Conservation (phyloP, 1,139 yeast species). For the Ogataea hybrid region DNA sequence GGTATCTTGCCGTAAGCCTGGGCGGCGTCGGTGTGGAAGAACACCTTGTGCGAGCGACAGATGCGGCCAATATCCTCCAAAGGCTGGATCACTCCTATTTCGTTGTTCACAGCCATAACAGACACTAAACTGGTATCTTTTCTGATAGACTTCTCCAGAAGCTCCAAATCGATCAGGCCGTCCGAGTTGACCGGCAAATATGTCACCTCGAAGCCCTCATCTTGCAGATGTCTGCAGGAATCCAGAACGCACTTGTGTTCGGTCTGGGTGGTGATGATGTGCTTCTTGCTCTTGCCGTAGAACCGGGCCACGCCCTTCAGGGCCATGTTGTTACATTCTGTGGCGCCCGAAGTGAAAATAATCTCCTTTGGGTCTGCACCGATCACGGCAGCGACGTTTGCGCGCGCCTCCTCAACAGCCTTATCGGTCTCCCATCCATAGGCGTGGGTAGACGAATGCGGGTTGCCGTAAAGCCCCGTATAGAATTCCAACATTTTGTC, state of each 20-base stretch:
- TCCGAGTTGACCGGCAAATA: slow-evolving; percentile 80
- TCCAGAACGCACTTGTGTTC: slow-evolving; percentile 98
- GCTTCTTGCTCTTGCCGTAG: slow-evolving; percentile 85
- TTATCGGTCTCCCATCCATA: slow-evolving; percentile 99
- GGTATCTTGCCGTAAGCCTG: slow-evolving; percentile 96
- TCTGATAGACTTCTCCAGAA: slow-evolving; percentile 77
- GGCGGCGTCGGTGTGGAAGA: slow-evolving; percentile 98
- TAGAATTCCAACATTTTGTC: slow-evolving; percentile 91
- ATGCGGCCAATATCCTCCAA: slow-evolving; percentile 88
- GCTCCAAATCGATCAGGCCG: slow-evolving; percentile 78
- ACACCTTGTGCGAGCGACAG: slow-evolving; percentile 83
- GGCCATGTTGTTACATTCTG: slow-evolving; percentile 94
- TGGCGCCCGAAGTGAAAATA: slow-evolving; percentile 96
- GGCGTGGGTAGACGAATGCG: slow-evolving; percentile 96
- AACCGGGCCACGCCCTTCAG: slow-evolving; percentile 95
- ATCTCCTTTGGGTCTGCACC: slow-evolving; percentile 96
- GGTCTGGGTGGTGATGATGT: slow-evolving; percentile 92
- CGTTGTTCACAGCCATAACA: slow-evolving; percentile 98
- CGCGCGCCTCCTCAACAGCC: slow-evolving; percentile 86
- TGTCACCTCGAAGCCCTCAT: slow-evolving; percentile 96
- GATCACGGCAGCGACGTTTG: slow-evolving; percentile 75
- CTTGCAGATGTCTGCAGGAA: slow-evolving; percentile 91
- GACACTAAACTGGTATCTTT: slow-evolving; percentile 91
- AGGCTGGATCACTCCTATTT: slow-evolving; percentile 97
- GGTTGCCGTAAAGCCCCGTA: slow-evolving; percentile 95